These are phyloP conservation scores for Francoa sonchifolia DNA, from an alignment of 441 rosid genomes.

Conservation along the genomic window DNA sequence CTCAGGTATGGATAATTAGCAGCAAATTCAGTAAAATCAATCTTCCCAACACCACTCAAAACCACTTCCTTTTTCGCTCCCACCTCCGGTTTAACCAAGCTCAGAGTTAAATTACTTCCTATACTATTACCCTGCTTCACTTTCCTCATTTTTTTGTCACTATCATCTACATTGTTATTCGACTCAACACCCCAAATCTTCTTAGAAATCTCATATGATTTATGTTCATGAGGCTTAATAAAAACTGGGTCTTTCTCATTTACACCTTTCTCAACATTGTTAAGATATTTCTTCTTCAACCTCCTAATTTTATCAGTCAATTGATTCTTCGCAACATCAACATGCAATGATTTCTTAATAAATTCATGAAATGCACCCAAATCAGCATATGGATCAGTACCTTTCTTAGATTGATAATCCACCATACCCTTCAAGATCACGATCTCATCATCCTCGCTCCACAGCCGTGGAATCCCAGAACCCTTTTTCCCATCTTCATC, in stretches of 20 bases:
- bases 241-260: conserved; percentile 20
- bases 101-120: too few relatives aligned
- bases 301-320: conserved; percentile 29
- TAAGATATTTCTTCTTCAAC: conserved; percentile 30
- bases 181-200: conserved; percentile 26
- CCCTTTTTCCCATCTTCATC: conserved; percentile 9
- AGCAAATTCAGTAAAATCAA: too few relatives aligned
- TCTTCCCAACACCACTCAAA: too few relatives aligned
- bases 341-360: conserved; percentile 27
- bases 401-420: conserved; percentile 19
- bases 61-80: too few relatives aligned
- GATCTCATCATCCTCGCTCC: conserved; percentile 39
- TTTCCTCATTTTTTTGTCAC: background rate
- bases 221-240: conserved; percentile 26
- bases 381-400: conserved; percentile 16
- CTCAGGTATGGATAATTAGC: conserved; percentile 14
- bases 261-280: conserved; percentile 17
- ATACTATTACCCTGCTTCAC: background rate
- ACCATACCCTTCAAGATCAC: conserved; percentile 25
- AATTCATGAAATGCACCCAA: conserved; percentile 21
- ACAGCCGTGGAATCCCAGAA: conserved; percentile 15
- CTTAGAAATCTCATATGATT: conserved; percentile 24
- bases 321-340: conserved; percentile 24
- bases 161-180: background rate
- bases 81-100: too few relatives aligned